Percentiles rank a stretch among this genome's conserved stretches.
These are phyloP conservation scores for Solanum gandarillasii DNA, from an alignment of 257 asterid species.

Conservation along the genomic window DNA sequence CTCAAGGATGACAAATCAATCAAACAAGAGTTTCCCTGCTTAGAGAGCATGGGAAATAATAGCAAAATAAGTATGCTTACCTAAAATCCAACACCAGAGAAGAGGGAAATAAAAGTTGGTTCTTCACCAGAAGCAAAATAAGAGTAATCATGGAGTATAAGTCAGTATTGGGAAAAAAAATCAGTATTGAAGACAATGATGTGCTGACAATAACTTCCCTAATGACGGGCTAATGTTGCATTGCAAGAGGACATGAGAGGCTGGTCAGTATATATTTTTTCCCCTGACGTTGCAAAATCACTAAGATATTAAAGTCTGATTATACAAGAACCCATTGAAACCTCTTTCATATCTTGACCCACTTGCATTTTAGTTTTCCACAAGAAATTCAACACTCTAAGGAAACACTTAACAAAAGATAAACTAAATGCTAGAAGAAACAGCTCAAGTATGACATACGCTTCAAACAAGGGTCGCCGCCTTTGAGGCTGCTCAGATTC, in stretches of 20 bases:
- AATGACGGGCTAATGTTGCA: background rate
- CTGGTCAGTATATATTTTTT: background rate
- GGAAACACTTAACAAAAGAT: background rate
- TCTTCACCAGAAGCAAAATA: background rate
- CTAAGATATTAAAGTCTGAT: background rate
- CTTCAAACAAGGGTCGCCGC: conserved; percentile 18
- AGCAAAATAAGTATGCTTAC: background rate
- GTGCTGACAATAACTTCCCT: background rate
- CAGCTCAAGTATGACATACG: conserved; percentile 4
- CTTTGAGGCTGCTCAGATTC: conserved; percentile 21
- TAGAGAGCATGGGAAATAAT: background rate
- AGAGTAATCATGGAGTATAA: background rate
- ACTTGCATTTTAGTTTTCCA: background rate
- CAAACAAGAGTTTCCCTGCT: background rate
- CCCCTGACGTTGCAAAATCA: background rate
- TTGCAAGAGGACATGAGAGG: background rate
- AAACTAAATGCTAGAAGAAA: background rate
- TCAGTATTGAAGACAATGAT: background rate
- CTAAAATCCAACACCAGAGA: background rate
- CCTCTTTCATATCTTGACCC: background rate
- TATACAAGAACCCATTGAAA: background rate
- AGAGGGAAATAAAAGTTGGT: background rate
- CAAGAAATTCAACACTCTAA: background rate
- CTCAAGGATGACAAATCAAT: background rate
- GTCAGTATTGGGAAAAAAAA: background rate